Conservation (phyloP, 768 basidiomycete species). For the Ramaria sp. region DNA sequence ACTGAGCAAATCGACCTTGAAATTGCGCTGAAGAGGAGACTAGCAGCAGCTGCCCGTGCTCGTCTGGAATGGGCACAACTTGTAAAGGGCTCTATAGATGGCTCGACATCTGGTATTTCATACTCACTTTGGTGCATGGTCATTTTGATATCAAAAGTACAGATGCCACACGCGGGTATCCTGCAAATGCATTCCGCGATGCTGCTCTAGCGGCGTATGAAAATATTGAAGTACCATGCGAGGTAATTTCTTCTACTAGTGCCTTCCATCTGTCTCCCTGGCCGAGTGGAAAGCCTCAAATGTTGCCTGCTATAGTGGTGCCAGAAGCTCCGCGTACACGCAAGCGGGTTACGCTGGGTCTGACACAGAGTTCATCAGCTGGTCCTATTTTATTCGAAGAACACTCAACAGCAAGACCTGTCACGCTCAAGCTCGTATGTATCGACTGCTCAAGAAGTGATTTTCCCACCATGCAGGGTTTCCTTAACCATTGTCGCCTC, state of each 20-base stretch:
- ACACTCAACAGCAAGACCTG: conserved; percentile 17
- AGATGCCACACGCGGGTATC: background rate
- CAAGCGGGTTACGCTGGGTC: conserved; percentile 17
- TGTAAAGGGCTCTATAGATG: conserved; percentile 26
- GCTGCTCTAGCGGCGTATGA: conserved; percentile 34
- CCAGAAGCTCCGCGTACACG: conserved; percentile 18
- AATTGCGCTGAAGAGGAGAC: conserved; percentile 30
- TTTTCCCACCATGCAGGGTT: conserved; percentile 40
- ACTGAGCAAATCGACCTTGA: conserved; percentile 35
- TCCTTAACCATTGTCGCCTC: conserved; percentile 43
- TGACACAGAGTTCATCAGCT: conserved; percentile 6
- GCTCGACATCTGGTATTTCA: conserved; percentile 9
- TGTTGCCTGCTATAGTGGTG: conserved; percentile 12
- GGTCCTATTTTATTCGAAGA: conserved; percentile 6
- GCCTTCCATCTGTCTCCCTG: conserved; percentile 13
- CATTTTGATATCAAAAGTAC: background rate
- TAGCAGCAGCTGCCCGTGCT: conserved; percentile 31
- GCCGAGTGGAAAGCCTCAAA: conserved; percentile 13
- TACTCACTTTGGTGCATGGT: background rate
- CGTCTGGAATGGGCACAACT: conserved; percentile 36
- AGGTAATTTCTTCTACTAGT: conserved; percentile 26
- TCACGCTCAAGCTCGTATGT: conserved; percentile 30
- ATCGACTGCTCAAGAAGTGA: conserved; percentile 34
- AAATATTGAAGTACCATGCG: conserved; percentile 28
- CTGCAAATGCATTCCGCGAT: conserved; percentile 18